phyloP scores from a whole-genome alignment of 1,139 yeast genomes.

The Debaryomyces robertsiae region DNA sequence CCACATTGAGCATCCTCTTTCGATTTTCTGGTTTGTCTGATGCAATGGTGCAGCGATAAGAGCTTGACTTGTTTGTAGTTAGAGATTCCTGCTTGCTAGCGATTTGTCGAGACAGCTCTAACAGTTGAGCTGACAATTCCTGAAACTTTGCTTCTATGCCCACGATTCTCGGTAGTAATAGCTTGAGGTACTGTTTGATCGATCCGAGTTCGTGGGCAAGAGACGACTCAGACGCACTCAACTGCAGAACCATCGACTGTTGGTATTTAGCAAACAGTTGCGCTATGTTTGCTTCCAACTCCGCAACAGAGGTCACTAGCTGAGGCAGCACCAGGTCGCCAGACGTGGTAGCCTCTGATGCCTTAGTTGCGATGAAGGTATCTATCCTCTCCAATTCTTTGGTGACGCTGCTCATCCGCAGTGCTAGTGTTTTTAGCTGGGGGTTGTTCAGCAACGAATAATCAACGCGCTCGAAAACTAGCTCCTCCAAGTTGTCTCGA shows the following conservation, averaged over 20 bases:
- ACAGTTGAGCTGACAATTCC: neutral
- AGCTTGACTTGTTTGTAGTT: neutral
- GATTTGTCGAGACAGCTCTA: too few species aligned
- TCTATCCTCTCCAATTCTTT: neutral
- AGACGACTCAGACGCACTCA: neutral
- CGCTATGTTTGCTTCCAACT: neutral
- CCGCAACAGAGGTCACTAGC: neutral
- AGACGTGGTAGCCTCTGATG: neutral
- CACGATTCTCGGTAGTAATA: constrained; percentile 25
- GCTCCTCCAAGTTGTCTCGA: neutral
- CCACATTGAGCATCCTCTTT: neutral
- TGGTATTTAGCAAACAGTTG: neutral
- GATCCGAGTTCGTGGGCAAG: constrained; percentile 12
- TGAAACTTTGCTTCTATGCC: constrained; percentile 18
- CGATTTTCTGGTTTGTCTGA: neutral
- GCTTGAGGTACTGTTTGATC: constrained; percentile 23
- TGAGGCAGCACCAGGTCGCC: neutral
- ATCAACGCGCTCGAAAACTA: constrained; percentile 1
- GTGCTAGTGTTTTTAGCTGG: neutral
- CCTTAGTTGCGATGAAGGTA: neutral
- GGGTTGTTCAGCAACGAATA: constrained; percentile 1
- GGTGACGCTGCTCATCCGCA: neutral
- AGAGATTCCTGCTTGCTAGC: neutral
- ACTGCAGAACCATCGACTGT: neutral
- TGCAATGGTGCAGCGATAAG: neutral